Conservation (phyloP, 805 yeast species). For the Candida andamanensis region DNA sequence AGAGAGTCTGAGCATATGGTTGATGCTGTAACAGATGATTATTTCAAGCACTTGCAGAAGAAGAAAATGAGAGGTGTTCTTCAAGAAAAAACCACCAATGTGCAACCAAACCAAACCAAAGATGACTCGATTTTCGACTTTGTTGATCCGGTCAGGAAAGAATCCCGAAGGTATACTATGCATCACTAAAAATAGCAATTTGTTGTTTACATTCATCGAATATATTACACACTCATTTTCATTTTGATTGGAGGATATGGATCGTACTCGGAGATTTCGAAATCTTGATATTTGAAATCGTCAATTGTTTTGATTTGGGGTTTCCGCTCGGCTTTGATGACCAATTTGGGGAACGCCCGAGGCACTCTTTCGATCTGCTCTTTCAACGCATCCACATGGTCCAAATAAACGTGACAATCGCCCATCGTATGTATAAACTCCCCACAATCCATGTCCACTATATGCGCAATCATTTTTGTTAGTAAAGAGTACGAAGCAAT, state of each 20-base stretch:
- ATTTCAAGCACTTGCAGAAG: constrained; percentile 12
- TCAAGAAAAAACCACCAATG: constrained; percentile 1
- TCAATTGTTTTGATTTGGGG: constrained; percentile 61
- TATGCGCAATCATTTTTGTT: constrained; percentile 91
- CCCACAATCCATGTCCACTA: constrained; percentile 93
- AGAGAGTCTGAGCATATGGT: constrained; percentile 55
- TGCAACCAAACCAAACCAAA: constrained; percentile 2
- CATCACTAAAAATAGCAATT: too few relatives aligned
- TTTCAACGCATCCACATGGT: constrained; percentile 87
- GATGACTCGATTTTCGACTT: constrained; percentile 2
- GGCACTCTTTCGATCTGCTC: constrained; percentile 77
- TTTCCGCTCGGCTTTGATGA: constrained; percentile 52
- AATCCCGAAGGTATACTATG: constrained; percentile 4
- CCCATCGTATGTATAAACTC: constrained; percentile 95
- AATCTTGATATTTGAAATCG: constrained; percentile 85
- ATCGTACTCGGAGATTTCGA: constrained; percentile 70
- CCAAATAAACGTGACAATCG: constrained; percentile 91
- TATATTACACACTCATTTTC: constrained; percentile 87
- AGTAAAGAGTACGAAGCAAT: constrained; percentile 93
- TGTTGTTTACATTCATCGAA: neutral
- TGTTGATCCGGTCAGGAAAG: constrained; percentile 2
- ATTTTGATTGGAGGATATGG: constrained; percentile 83
- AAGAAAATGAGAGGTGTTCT: constrained; percentile 6
- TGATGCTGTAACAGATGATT: constrained; percentile 50
- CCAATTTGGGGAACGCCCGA: constrained; percentile 71